Evolutionary conservation across 805 yeast genomes (phyloP).

Genomic region (Metschnikowia arizonensis): DNA sequence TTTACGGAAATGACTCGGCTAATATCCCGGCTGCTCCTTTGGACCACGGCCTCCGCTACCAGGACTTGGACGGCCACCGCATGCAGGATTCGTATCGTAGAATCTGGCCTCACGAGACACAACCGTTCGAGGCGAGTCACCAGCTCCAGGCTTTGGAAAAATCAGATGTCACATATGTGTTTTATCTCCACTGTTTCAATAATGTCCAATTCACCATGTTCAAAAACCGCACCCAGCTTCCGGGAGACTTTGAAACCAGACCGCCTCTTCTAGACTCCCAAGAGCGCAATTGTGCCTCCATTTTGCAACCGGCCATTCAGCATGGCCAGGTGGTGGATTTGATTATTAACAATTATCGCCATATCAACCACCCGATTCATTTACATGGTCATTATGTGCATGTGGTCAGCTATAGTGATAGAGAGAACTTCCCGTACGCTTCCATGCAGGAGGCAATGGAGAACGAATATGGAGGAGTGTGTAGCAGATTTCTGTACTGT

Average conservation of each 20-base stretch:
- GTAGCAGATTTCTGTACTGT: slow-evolving; percentile 21
- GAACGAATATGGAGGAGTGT: slow-evolving; percentile 11
- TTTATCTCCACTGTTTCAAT: slow-evolving; percentile 29
- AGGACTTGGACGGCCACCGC: slow-evolving; percentile 22
- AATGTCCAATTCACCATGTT: slow-evolving; percentile 26
- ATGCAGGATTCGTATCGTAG: slow-evolving; percentile 11
- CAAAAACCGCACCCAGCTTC: slow-evolving; percentile 17
- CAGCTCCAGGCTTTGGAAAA: slow-evolving; percentile 8
- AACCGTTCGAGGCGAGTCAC: slow-evolving; percentile 15
- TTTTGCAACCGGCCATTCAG: slow-evolving; percentile 16
- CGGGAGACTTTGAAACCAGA: slow-evolving; percentile 23
- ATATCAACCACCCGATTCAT: slow-evolving; percentile 33
- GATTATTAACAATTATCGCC: slow-evolving; percentile 25
- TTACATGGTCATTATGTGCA: slow-evolving; percentile 34
- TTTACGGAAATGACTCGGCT: slow-evolving; percentile 16
- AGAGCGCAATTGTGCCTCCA: background rate
- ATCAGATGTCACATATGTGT: slow-evolving; percentile 26
- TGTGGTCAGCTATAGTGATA: slow-evolving; percentile 23
- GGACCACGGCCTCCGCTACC: slow-evolving; percentile 20
- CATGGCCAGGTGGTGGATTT: slow-evolving; percentile 31
- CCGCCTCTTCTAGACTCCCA: slow-evolving; percentile 17
- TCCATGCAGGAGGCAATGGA: slow-evolving; percentile 25
- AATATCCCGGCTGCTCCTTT: background rate
- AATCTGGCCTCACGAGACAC: slow-evolving; percentile 19
- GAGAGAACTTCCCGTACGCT: slow-evolving; percentile 22